Base-by-base conservation (phyloP, 768 basidiomycete species). In the Kwoniella heveanensis region DNA sequence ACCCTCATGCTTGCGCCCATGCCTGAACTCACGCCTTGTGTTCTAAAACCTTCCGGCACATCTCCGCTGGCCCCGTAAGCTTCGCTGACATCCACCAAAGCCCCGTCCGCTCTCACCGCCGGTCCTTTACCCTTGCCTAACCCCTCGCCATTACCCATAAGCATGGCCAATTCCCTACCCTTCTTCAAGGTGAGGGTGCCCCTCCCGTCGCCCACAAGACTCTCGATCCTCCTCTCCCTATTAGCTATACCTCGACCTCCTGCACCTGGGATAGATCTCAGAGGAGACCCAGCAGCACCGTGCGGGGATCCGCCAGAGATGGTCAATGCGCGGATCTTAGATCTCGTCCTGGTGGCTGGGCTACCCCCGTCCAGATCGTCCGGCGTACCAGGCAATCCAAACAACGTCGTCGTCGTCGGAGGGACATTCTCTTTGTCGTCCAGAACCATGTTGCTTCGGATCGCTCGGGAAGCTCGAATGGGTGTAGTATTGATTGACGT, bases 61-160 rank as follows among this genome's bases (percentile, higher is more conserved):
- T 50, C 52, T 0, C 67, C 68, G 24, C 36, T 63, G 10, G 78
- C 78, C 10, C 78, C 78, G 58, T 79, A 77, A 21, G 74, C 74
- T 47, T 74, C 74, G 32, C 71, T 73, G 6, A 79, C 76, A 71
- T 79, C 78, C 15, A 57, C 71, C 26, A 79, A 50, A 6, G 65
- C 62, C 15, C 58, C 66, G 62, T 73, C 76, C 15, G 62, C 36
- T 27, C 44, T 61, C 7, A 65, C 67, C 15, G 64, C 2, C 7
- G 36, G 8, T n/a, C 54, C 39, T 32, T 32, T 32, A 7, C 19
- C 48, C 5, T 24, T 49, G 22, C 48, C 48, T 22, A 5, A 5
- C 5, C 48, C 48, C 5, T 26, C 22, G 22, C 44, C 39, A n/a
- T 60, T 47, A 26, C 56, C 24, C 30, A 68, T 48, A 9, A 68